Conservation (phyloP, 108 stramenopile species). For the Pseudonitzschia multiseries region DNA sequence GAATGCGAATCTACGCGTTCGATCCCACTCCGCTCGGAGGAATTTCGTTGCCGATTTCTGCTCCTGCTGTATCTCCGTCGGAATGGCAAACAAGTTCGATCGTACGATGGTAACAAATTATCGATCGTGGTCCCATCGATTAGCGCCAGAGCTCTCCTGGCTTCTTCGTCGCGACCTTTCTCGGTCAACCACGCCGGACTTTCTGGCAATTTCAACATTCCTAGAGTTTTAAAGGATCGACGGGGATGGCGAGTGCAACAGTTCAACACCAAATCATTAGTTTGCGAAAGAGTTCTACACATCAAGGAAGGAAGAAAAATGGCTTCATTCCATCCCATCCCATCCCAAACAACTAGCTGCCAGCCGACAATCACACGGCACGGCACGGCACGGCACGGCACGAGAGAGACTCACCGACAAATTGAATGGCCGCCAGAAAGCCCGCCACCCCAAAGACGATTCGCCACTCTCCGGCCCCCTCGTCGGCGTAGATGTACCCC, state of each 20-base stretch:
- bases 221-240: too few species aligned
- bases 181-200: conserved; percentile 65
- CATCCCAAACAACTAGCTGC: too few species aligned
- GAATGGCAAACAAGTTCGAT: not conserved
- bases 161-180: conserved; percentile 41
- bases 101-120: not conserved
- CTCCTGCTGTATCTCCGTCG: not conserved
- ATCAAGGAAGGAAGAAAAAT: not conserved
- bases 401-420: conserved; percentile 20
- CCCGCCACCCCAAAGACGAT: conserved; percentile 60
- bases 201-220: conserved; percentile 71
- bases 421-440: conserved; percentile 59
- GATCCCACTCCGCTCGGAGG: not conserved
- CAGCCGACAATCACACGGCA: too few species aligned
- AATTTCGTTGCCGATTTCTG: not conserved
- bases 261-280: too few species aligned
- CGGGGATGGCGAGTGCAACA: too few species aligned
- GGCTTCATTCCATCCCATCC: too few species aligned
- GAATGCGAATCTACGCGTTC: not conserved
- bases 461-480: conserved; percentile 51
- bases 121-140: conserved; percentile 24
- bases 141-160: conserved; percentile 22
- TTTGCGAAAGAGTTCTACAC: too few species aligned
- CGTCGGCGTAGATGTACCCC: conserved; percentile 28
- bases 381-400: not conserved